Evolutionary conservation across 169 alveolate species (phyloP), one percentile per base, ranked within the genome.

Genomic region (Eimeria falciformis): DNA sequence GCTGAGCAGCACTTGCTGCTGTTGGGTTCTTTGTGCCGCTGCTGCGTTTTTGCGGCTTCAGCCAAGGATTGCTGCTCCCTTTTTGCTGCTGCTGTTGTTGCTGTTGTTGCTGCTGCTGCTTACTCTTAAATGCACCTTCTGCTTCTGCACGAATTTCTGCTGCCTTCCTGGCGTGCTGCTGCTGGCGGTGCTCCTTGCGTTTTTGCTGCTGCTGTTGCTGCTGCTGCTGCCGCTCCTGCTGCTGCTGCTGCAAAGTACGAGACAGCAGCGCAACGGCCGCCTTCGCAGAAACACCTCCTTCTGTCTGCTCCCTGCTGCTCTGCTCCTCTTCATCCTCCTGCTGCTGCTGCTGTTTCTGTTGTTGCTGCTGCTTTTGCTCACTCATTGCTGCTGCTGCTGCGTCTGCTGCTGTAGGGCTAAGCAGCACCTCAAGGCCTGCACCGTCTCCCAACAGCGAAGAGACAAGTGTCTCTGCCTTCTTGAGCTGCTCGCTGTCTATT

Each of bases 391-490:
- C n/a, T 14, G 27, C 71, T 27, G 9, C 25, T 21, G 11, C 25
- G 9, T 5, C 71, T 58, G 29, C 71, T 27, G 5, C 71, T 14
- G 27, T 17, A 37, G 53, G 27, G 33, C 18, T 12, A 3, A 71
- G 18, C 5, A 71, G 27, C 33, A 29, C 83, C 33, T 71, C 83
- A 6, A 71, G 3, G n/a, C 83, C 83, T 11, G n/a, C 62, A 5
- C 83, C 56, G 29, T 43, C 83, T 3, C 40, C 50, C 17, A 71
- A 7, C 53, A 71, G 53, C 33, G 83, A 71, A 43, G 83, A 11
- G 29, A 71, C 83, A 9, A 37, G 56, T 11, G 83, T 43, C 83
- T 71, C 83, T 29, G 83, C 83, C 56, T 71, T 29, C 83, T 71
- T 27, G 37, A 71, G 83, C 56, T 71, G 56, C 50, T 71, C 62